These are phyloP conservation scores for Extremus antarcticus DNA, from an alignment of 495 filamentous ascomycete genomes.

Conservation along the genomic window DNA sequence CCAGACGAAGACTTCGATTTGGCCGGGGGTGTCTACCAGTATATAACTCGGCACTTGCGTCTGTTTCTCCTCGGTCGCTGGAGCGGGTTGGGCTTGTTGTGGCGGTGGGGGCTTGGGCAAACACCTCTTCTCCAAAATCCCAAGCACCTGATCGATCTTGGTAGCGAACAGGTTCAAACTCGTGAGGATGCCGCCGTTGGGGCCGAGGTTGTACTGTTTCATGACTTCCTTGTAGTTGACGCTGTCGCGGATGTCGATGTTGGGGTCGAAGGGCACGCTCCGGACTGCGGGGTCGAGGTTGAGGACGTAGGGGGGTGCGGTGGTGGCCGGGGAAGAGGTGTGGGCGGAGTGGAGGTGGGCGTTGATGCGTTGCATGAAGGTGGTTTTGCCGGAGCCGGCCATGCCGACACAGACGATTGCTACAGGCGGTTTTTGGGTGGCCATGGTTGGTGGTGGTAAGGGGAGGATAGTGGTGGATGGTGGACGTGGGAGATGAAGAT, in stretches of 20 bases:
- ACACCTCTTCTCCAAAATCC: slow-evolving; percentile 73
- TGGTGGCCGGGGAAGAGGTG: slow-evolving; percentile 8
- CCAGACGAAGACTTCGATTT: slow-evolving; percentile 99
- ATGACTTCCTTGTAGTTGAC: slow-evolving; percentile 99
- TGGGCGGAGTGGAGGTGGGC: slow-evolving; percentile 70
- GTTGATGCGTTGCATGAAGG: slow-evolving; percentile 96
- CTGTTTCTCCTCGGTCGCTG: too few species aligned
- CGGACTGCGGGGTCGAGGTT: slow-evolving; percentile 95
- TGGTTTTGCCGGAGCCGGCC: slow-evolving; percentile 96
- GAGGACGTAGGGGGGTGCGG: slow-evolving; percentile 73
- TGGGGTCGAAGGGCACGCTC: slow-evolving; percentile 91
- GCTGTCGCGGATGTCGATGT: slow-evolving; percentile 95
- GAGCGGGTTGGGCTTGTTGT: slow-evolving; percentile 36
- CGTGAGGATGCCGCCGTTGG: slow-evolving; percentile 96
- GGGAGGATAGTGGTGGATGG: slow-evolving; percentile 18
- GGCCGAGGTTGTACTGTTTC: slow-evolving; percentile 95
- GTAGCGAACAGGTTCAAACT: slow-evolving; percentile 93
- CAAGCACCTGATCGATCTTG: slow-evolving; percentile 90
- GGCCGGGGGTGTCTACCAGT: slow-evolving; percentile 88
- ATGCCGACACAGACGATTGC: slow-evolving; percentile 94
- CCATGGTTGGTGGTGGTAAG: slow-evolving; percentile 18
- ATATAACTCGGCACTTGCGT: slow-evolving; percentile 59
- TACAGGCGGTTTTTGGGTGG: slow-evolving; percentile 35
- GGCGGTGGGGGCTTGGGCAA: slow-evolving; percentile 9
- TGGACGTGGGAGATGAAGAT: not conserved